These are phyloP conservation scores for Elongisporangium prolatum DNA, from an alignment of 352 stramenopile species.

Conservation along the genomic window DNA sequence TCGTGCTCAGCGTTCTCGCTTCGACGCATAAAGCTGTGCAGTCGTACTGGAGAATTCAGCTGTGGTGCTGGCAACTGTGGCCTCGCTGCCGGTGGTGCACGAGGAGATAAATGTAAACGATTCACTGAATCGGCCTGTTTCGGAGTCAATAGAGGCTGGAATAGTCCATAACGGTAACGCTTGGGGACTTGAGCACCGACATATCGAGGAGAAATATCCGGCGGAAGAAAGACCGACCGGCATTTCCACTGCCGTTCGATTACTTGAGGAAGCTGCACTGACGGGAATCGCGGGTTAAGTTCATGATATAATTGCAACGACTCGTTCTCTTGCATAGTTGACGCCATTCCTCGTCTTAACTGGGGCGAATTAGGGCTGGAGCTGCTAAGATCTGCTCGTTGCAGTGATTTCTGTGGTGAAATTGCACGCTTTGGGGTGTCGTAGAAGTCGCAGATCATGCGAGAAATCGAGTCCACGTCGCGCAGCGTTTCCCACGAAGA, in stretches of 20 bases:
- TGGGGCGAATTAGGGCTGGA: not conserved
- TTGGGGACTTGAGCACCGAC: slow-evolving; percentile 46
- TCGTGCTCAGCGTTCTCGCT: not conserved
- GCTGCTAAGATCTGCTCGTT: not conserved
- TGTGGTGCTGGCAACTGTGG: not conserved
- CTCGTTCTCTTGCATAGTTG: slow-evolving; percentile 1
- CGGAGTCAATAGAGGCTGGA: slow-evolving; percentile 38
- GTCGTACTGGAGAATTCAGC: not conserved
- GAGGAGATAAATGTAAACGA: slow-evolving; percentile 32
- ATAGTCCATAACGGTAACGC: slow-evolving; percentile 47
- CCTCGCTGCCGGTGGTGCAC: slow-evolving; percentile 8
- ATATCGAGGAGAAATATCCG: slow-evolving; percentile 47
- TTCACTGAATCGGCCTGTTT: slow-evolving; percentile 46
- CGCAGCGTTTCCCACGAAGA: slow-evolving; percentile 41
- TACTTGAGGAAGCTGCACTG: slow-evolving; percentile 35
- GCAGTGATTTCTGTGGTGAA: not conserved
- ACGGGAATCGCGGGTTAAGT: slow-evolving; percentile 62
- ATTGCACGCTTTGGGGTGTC: not conserved
- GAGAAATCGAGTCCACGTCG: slow-evolving; percentile 30
- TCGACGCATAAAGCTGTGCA: not conserved
- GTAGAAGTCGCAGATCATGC: slow-evolving; percentile 24
- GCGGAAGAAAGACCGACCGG: slow-evolving; percentile 37
- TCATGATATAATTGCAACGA: slow-evolving; percentile 32
- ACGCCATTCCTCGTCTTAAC: not conserved
- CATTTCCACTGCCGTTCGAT: slow-evolving; percentile 49